Percentiles rank a stretch among this genome's conserved stretches.
These are phyloP conservation scores for Hevea brasiliensis DNA, from an alignment of 345 rosid species.

Conservation along the genomic window DNA sequence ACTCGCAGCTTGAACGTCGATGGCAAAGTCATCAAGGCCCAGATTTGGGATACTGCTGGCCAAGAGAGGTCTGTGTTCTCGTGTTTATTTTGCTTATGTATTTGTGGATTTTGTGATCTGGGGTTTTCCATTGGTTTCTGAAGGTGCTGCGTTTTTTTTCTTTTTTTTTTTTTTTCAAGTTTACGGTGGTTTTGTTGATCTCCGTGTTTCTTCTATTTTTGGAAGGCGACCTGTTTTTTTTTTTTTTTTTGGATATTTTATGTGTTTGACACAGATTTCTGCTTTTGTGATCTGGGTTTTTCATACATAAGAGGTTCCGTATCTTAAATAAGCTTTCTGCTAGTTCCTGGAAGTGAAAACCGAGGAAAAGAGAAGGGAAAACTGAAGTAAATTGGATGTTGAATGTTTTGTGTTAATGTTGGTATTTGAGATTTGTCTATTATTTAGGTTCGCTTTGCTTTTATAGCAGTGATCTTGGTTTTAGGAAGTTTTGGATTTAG, in stretches of 20 bases:
- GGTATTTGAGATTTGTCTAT: background rate
- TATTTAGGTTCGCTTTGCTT: conserved; percentile 13
- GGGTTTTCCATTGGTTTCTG: background rate
- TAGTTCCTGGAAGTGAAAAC: conserved; percentile 4
- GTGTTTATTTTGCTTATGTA: background rate
- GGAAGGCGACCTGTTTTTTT: conserved; percentile 13
- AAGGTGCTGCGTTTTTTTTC: background rate
- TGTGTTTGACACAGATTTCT: background rate
- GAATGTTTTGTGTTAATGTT: background rate
- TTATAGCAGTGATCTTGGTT: background rate
- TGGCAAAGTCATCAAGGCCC: conserved; percentile 84
- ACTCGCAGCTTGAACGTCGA: conserved; percentile 89
- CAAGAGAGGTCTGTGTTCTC: conserved; percentile 64
- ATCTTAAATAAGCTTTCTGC: background rate
- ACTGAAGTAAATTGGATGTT: background rate
- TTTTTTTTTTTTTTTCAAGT: background rate
- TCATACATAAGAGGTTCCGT: background rate
- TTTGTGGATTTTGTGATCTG: conserved; percentile 20
- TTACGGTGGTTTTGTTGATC: conserved; percentile 15
- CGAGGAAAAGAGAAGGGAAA: conserved; percentile 2
- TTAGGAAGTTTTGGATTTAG: conserved; percentile 11
- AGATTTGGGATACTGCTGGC: conserved; percentile 99
- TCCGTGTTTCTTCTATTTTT: conserved; percentile 19
- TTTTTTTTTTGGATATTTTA: conserved; percentile 8
- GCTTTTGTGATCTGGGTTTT: conserved; percentile 26